Base-by-base conservation (phyloP, 768 basidiomycete genomes). In the Tulasnella sp. region DNA sequence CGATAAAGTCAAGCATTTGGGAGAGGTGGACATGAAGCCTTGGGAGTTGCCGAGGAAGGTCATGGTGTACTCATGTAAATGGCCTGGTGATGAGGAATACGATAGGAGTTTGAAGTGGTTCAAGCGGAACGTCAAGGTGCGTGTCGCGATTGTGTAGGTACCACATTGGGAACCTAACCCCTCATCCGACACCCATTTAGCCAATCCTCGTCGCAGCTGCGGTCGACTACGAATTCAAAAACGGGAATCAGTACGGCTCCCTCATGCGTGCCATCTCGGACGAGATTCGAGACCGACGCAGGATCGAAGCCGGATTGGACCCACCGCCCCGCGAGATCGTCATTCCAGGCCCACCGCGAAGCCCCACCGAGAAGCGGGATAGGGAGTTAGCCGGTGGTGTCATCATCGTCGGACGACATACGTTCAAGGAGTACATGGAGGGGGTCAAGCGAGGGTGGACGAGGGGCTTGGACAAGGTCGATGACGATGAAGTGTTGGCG, bases 41-140 rank as follows among this genome's bases (percentile, higher is more conserved):
- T 83, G 91, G 81, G 94, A 90, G 26, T 84, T 87, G 73, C 90
- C 93, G 5, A 89, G 96, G 44, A 93, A 91, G 82, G 91, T 98
- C 78, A 91, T 88, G 10, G 95, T 99, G 26, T 94, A 93, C 81
- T 94, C 92, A 44, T 89, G 90, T 37, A 94, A 93, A 84, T 98
- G 96, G 91, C 96, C 96, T 0, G 96, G 93, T 37, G 98, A 99
- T 84, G 94, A 96, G 81, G 96, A 98, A 83, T 90, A 91, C 80
- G 91, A 96, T 83, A 89, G 93, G 78, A 88, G 91, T 77, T 86
- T 94, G 83, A 91, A 88, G 85, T 94, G 95, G 86, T 99, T 99
- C 87, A 92, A 93, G 84, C 95, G 93, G 87, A 99, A 98, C 85
- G 90, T 98, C 86, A 97, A 98, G 92, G 98, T 98, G 75, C 77